Conservation (phyloP, 2,329 filamentous ascomycete genomes). For the Stylonectria norvegica region DNA sequence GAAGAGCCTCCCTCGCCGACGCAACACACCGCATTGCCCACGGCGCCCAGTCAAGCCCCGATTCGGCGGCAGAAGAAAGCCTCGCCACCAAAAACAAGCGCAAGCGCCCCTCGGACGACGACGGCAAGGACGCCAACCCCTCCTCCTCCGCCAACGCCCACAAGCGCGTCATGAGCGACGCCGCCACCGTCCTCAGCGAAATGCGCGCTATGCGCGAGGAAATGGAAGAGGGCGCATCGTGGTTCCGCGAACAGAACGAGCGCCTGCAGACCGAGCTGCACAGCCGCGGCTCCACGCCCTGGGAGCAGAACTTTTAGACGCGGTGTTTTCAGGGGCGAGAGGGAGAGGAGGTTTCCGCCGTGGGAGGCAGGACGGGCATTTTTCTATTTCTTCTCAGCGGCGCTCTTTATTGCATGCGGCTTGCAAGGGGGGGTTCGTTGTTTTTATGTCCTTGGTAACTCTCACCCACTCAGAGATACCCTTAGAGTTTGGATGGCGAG, state of each 20-base stretch:
- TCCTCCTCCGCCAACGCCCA: constrained; percentile 26
- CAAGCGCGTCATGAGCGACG: constrained; percentile 43
- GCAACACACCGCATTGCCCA: too few species aligned
- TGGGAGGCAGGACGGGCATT: neutral
- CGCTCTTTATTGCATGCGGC: neutral
- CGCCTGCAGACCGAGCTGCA: constrained; percentile 37
- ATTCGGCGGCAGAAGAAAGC: constrained; percentile 10
- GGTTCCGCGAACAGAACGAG: constrained; percentile 46
- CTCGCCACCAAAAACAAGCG: constrained; percentile 29
- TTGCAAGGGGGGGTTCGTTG: neutral
- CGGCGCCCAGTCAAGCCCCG: constrained; percentile 8
- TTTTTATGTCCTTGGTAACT: constrained; percentile 5
- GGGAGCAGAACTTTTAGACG: constrained; percentile 30
- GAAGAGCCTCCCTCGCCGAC: constrained; percentile 26
- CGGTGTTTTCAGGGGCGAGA: constrained; percentile 5
- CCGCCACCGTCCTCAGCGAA: constrained; percentile 38
- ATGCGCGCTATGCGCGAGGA: constrained; percentile 42
- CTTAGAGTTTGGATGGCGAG: constrained; percentile 23
- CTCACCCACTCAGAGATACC: constrained; percentile 22
- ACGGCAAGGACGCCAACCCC: constrained; percentile 14
- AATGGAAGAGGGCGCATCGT: constrained; percentile 45
- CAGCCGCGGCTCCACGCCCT: constrained; percentile 35
- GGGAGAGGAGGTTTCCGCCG: too few species aligned
- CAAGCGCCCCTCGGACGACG: constrained; percentile 31
- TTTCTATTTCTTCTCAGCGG: constrained; percentile 1